These are phyloP conservation scores for Bipolaris victoriae DNA, from an alignment of 2,329 filamentous ascomycete genomes.

Conservation along the genomic window DNA sequence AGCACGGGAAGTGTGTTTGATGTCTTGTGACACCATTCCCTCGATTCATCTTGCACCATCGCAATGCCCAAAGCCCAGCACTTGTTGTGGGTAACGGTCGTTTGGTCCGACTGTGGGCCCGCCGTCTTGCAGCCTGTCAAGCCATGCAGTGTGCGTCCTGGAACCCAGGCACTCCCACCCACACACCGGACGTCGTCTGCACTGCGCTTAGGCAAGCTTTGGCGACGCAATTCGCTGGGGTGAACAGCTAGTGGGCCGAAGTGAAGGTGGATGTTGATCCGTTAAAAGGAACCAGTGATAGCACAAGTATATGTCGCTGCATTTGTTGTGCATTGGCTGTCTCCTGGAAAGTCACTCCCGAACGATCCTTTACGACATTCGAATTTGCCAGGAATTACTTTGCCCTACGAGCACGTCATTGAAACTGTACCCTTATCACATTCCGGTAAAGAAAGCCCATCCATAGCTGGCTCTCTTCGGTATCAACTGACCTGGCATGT, in stretches of 20 bases:
- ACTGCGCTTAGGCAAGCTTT: constrained; percentile 42
- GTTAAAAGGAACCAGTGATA: constrained; percentile 26
- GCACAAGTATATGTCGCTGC: constrained; percentile 23
- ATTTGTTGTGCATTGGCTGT: constrained; percentile 15
- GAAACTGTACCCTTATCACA: neutral
- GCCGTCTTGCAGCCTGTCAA: constrained; percentile 27
- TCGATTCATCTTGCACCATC: constrained; percentile 41
- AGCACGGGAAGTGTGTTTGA: constrained; percentile 42
- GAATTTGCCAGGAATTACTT: neutral
- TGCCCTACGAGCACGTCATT: neutral
- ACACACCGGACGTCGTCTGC: constrained; percentile 41
- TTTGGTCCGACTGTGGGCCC: constrained; percentile 33
- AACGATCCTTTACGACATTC: neutral
- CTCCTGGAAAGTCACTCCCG: constrained; percentile 2
- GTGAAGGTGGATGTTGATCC: constrained; percentile 23
- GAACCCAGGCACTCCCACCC: constrained; percentile 31
- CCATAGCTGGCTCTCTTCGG: constrained; percentile 5
- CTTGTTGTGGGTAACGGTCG: constrained; percentile 24
- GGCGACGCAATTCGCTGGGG: constrained; percentile 33
- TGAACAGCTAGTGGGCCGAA: constrained; percentile 32
- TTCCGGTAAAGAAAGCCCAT: constrained; percentile 1
- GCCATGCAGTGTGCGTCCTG: constrained; percentile 34
- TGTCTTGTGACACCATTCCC: constrained; percentile 41
- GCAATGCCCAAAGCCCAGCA: constrained; percentile 28
- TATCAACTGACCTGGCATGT: constrained; percentile 28